Evolutionary conservation across 2,329 filamentous ascomycete genomes (phyloP), one percentile per base, ranked within the genome.

Genomic region (Penicillium vulpinum): DNA sequence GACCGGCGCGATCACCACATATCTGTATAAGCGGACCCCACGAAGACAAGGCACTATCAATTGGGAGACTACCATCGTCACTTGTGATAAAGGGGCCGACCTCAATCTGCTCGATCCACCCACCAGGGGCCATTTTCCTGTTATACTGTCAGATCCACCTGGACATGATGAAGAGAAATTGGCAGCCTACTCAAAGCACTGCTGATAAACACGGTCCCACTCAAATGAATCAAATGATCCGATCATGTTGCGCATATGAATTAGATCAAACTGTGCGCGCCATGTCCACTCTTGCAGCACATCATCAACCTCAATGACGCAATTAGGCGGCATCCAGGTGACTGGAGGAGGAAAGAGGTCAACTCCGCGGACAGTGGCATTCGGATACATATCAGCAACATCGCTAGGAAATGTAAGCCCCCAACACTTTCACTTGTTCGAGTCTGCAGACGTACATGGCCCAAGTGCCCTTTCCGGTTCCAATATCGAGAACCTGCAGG

Each of bases 241-340:
- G 29, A 57, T 56, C 52, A 69, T 60, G 7, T 60, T 58, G 3
- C 67, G 67, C 52, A 64, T 58, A 45, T 70, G 67, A 18, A 70
- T 65, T 0, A 68, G 56, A 45, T 68, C 66, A 45, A 70, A 69
- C 9, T 54, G 49, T 24, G 61, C 51, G 7, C 54, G 50, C 59
- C 61, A 67, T 13, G 62, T 67, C 67, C 67, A 70, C 11, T 56
- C 53, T 44, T 62, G 56, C 9, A 67, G 60, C 11, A 60, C 51
- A 59, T 71, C 64, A 26, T 69, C 63, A 22, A 71, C 64, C 36
- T 69, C 68, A 18, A 71, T 61, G n/a, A 63, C 51, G 35, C 63
- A 69, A 51, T 71, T 71, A 7, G 69, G 67, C 18, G 68, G 65
- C 45, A 63, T 56, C 65, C 63, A 71, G 6, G 57, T 57, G 10